Base-by-base conservation (phyloP, 148 eudicot genomes). In the Cornus suecica region DNA sequence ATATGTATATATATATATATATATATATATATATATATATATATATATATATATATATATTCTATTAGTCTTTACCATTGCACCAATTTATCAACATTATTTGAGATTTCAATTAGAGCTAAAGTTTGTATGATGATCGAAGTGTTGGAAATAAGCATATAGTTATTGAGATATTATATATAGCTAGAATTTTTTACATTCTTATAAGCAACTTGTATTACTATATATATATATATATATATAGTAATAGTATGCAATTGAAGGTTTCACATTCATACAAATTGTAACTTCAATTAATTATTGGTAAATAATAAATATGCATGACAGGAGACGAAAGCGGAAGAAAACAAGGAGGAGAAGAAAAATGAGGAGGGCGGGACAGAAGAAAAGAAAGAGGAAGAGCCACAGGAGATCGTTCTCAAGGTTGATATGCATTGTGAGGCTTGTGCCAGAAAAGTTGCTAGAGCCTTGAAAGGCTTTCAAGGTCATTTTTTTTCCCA, bases 381-480 rank as follows among this genome's bases (percentile, higher is more conserved):
- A 5, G 70, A 52, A 15, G 65, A 68, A 24, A 41, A 77, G 45
- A 76, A 82, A 31, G 72, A 80, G 6, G 64, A 71, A 37, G 83
- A 83, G 72, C 67, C 84, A 15, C 80, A 76, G 70, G 88, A 86
- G 83, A 83, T 80, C 11, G 86, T 86, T 56, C 83, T 87, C 64
- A 88, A 84, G 80, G 94, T 90, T 31, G 90, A 90, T 51, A 90
- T 90, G 94, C 94, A 88, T 77, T 90, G 94, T 42, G 84, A 84
- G 66, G 96, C 88, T 73, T 91, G 96, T 77, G 92, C 92, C 62
- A 83, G 86, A 69, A 89, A 89, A 77, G 90, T 91, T 69, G 84
- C 83, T 2, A 80, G 80, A 82, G 42, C 89, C 54, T 76, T 91
- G 64, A 79, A 72, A 77, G 81, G 87, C 65, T 87, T 83, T 77